Conservation (phyloP, 2,329 filamentous ascomycete species). For the Exutisphaerella laricina region DNA sequence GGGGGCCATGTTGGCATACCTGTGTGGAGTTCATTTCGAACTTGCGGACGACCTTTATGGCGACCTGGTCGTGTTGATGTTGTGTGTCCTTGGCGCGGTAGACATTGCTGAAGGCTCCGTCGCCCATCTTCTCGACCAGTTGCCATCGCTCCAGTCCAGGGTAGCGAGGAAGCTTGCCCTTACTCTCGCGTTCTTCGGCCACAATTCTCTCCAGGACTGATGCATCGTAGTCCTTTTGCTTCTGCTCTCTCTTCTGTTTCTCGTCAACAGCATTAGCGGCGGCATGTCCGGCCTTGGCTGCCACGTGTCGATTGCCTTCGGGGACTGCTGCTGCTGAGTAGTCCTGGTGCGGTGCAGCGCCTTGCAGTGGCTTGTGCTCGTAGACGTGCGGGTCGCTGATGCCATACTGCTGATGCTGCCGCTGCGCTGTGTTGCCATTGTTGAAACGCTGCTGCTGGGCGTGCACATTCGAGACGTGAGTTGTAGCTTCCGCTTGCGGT, state of each 20-base stretch:
- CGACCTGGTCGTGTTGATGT: slow-evolving; percentile 70
- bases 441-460: slow-evolving; percentile 56
- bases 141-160: slow-evolving; percentile 81
- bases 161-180: slow-evolving; percentile 78
- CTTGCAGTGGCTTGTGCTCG: slow-evolving; percentile 49
- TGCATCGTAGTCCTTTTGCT: slow-evolving; percentile 49
- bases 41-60: slow-evolving; percentile 98
- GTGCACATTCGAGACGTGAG: slow-evolving; percentile 58
- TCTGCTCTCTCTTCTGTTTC: slow-evolving; percentile 50
- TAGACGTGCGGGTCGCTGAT: slow-evolving; percentile 58
- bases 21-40: slow-evolving; percentile 98
- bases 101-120: slow-evolving; percentile 98
- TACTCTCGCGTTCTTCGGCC: slow-evolving; percentile 82
- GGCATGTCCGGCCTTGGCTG: slow-evolving; percentile 60
- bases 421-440: slow-evolving; percentile 36
- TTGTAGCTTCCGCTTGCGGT: slow-evolving; percentile 56
- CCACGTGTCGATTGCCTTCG: slow-evolving; percentile 56
- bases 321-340: slow-evolving; percentile 57
- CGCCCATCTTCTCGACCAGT: slow-evolving; percentile 93
- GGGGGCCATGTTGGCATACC: slow-evolving; percentile 60
- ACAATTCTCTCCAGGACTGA: slow-evolving; percentile 78
- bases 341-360: slow-evolving; percentile 47
- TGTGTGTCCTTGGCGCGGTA: slow-evolving; percentile 78
- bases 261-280: slow-evolving; percentile 59
- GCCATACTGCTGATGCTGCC: slow-evolving; percentile 39